A percentile compares a stretch with the other conserved stretches of the same genome.
phyloP scores from a whole-genome alignment of 495 filamentous ascomycete genomes.

The Trichoderma parareesei region DNA sequence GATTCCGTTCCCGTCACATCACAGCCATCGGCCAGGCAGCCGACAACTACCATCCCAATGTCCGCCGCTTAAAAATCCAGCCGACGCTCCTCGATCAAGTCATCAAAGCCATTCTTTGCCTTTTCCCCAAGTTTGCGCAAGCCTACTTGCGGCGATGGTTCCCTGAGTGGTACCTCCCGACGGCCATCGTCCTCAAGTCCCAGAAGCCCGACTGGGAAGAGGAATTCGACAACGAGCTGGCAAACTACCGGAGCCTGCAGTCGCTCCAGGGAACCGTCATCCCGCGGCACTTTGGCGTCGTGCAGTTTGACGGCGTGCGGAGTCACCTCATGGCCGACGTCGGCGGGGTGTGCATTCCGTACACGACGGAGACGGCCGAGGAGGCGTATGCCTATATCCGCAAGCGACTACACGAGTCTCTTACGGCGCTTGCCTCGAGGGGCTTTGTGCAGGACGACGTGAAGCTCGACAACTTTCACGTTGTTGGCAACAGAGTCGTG shows the following conservation, averaged over 20 bases:
- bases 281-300: conserved; percentile 7
- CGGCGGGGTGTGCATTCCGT: conserved; percentile 5
- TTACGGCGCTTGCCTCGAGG: neutral
- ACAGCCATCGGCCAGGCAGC: conserved; percentile 6
- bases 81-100: neutral
- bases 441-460: conserved; percentile 9
- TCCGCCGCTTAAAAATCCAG: conserved; percentile 6
- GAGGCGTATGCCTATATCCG: neutral
- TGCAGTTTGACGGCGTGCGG: conserved; percentile 2
- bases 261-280: conserved; percentile 11
- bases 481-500: neutral
- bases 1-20: conserved; percentile 6
- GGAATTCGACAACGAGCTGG: conserved; percentile 11
- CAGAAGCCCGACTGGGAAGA: conserved; percentile 8
- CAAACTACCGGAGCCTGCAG: conserved; percentile 9
- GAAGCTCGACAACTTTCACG: conserved; percentile 10
- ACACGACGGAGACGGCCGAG: conserved; percentile 7
- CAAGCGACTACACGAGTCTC: neutral
- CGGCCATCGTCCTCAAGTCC: conserved; percentile 10
- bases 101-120: neutral
- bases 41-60: conserved; percentile 8
- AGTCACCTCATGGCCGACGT: conserved; percentile 6
- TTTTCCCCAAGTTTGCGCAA: neutral
- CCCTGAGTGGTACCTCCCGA: conserved; percentile 13
- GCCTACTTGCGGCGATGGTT: neutral